A percentile compares a stretch with the other conserved stretches of the same genome.
Evolutionary conservation across 306 rosid genomes (phyloP).

Genomic region (Benincasa hispida): DNA sequence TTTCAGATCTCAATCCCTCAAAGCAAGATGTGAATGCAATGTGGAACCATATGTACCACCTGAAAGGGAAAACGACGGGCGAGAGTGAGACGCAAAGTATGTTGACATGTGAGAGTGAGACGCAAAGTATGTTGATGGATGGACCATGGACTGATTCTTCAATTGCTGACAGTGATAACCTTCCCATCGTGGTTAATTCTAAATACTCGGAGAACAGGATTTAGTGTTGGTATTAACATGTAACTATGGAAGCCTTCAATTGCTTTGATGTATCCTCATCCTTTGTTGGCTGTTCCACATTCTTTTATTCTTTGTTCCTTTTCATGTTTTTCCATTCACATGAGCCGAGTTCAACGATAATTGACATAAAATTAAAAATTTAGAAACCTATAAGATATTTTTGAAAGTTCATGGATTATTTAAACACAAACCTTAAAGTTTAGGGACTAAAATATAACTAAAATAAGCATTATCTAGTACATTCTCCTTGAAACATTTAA

Average conservation of each 20-base stretch:
- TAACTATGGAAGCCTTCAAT: background rate
- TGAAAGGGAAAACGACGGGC: background rate
- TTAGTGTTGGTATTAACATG: background rate
- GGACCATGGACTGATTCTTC: conserved; percentile 5
- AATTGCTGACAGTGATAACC: background rate
- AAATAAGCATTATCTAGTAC: no score
- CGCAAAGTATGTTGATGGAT: background rate
- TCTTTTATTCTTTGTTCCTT: no score
- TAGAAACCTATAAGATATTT: no score
- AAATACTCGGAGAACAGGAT: background rate
- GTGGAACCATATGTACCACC: conserved; percentile 1
- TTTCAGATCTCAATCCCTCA: background rate
- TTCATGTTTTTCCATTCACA: background rate
- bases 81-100: background rate
- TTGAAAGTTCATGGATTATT: no score
- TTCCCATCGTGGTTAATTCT: background rate
- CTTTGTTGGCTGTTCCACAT: no score
- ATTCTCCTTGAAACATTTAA: no score
- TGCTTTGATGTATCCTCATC: background rate
- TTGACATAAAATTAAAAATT: no score
- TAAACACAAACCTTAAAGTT: no score
- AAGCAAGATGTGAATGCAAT: conserved; percentile 10
- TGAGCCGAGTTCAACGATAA: no score
- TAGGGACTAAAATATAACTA: no score
- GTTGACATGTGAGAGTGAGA: background rate